A percentile compares a stretch with the other conserved stretches of the same genome.
These are phyloP conservation scores for Gnaphalium uliginosum DNA, from an alignment of 129 eudicot species.

Conservation along the genomic window DNA sequence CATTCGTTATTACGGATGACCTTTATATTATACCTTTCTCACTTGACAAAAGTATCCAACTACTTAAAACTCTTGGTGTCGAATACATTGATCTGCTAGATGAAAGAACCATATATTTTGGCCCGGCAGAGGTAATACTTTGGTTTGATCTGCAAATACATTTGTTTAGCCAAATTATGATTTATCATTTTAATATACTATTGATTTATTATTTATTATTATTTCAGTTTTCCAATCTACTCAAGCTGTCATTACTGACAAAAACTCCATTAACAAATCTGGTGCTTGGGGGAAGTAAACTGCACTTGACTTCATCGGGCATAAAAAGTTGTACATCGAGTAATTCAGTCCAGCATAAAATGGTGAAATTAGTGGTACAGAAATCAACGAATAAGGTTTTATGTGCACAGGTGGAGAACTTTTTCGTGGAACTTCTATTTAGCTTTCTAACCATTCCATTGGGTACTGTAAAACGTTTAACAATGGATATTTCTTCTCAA, in stretches of 20 bases:
- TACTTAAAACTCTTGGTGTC: slow-evolving; percentile 33
- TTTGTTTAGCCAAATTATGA: too few species aligned
- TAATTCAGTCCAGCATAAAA: not conserved
- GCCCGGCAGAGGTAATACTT: slow-evolving; percentile 27
- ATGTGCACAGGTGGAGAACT: slow-evolving; percentile 39
- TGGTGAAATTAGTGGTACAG: slow-evolving; percentile 29
- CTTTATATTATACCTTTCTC: slow-evolving; percentile 24
- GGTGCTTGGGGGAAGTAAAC: slow-evolving; percentile 7
- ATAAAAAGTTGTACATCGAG: not conserved
- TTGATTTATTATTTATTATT: too few species aligned
- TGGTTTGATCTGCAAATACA: too few species aligned
- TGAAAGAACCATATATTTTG: slow-evolving; percentile 8
- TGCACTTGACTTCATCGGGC: not conserved
- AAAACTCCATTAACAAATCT: slow-evolving; percentile 33
- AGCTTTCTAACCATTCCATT: slow-evolving; percentile 40
- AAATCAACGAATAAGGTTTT: slow-evolving; percentile 44
- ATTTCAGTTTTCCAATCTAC: too few species aligned
- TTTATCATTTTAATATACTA: too few species aligned
- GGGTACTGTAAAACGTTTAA: slow-evolving; percentile 13
- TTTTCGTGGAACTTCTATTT: slow-evolving; percentile 48
- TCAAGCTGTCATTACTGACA: slow-evolving; percentile 23
- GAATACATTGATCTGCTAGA: slow-evolving; percentile 28
- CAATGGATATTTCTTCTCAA: not conserved
- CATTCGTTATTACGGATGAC: slow-evolving; percentile 36
- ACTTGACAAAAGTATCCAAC: slow-evolving; percentile 11